Base-by-base conservation (phyloP, 2,329 filamentous ascomycete genomes). In the Pseudogymnoascus sp. region DNA sequence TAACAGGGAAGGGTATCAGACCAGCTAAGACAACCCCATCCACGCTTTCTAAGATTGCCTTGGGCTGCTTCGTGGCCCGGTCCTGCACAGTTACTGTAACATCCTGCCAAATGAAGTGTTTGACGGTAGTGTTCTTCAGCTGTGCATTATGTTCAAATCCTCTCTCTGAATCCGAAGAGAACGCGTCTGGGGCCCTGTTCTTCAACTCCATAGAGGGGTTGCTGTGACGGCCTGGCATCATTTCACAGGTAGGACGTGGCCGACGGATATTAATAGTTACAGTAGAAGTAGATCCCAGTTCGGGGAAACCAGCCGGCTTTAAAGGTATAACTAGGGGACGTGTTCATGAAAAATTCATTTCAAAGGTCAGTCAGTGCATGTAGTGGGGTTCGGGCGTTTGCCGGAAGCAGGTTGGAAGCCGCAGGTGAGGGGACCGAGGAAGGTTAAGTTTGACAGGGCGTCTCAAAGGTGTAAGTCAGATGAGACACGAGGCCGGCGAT, bases 11-110 rank as follows among this genome's bases (percentile, higher is more conserved):
- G 19, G 19, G 26, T 33, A 56, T 56, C 69, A 60, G 65, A 84
- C 85, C 86, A 33, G 87, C 85, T 72, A 85, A 77, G 56, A 89
- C 83, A 61, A 84, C 75, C 10, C 89, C 89, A 70, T 82, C 80
- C 59, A 88, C 82, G 67, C 83, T 78, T 33, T 83, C 79, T 4
- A 93, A 79, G 64, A 93, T 85, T 21, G 81, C 78, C 67, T 86
- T 84, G 1, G 83, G 79, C 66, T 83, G 71, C 68, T 88, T 87
- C 0, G 86, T 87, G 66, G 84, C 79, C 6, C 84, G 79, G 73
- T 93, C 88, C 69, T 90, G 89, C 67, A 93, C 88, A 0, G 82
- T 86, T 53, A 93, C 89, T 0, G 81, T 86, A 60, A 92, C 77
- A 62, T 81, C 78, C 53, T 79, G 77, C 89, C 90, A 93, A 3